Evolutionary conservation across 169 alveolate species (phyloP), one percentile per base, ranked within the genome.

Genomic region (Plasmodium adleri): DNA sequence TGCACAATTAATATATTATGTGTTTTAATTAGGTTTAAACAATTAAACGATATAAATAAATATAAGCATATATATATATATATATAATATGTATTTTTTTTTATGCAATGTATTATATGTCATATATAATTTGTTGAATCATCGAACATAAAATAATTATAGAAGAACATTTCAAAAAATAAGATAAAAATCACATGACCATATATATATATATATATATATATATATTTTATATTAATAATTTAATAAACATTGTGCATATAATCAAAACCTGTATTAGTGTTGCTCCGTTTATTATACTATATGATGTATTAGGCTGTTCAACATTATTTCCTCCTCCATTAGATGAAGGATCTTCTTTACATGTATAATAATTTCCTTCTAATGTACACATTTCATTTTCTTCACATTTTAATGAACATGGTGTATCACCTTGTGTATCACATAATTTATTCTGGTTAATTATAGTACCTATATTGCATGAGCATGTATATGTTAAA

Each of bases 341-440:
- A 10, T 58, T 54, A 5, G 60, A 9, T 20, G 22, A 10, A 59
- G 56, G 59, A 56, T 49, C 60, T 24, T 60, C 75, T 10, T 10
- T 47, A 50, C 89, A 76, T 26, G 15, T 28, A 58, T 76, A 76
- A 76, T 13, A 64, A 2, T 3, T 26, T 15, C 56, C 70, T 12
- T 20, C n/a, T 67, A 22, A 13, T 47, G n/a, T 22, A 43, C 89
- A 76, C 24, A 15, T 43, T n/a, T 76, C 70, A 32, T 17, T 17
- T 64, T 15, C 47, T 70, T 22, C 47, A 63, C 89, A 76, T 56
- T 76, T 49, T 50, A 76, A 47, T 56, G 71, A 1, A 59, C 89
- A 76, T 49, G 64, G 7, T 5, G 89, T 64, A 24, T 62, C 5
- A 6, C 89, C 89, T 66, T 76, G n/a, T 22, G 26, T 75, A 76